Evolutionary conservation across 2,329 filamentous ascomycete genomes (phyloP), one percentile per base, ranked within the genome.

Genomic region (Atkinsonella hypoxylon): DNA sequence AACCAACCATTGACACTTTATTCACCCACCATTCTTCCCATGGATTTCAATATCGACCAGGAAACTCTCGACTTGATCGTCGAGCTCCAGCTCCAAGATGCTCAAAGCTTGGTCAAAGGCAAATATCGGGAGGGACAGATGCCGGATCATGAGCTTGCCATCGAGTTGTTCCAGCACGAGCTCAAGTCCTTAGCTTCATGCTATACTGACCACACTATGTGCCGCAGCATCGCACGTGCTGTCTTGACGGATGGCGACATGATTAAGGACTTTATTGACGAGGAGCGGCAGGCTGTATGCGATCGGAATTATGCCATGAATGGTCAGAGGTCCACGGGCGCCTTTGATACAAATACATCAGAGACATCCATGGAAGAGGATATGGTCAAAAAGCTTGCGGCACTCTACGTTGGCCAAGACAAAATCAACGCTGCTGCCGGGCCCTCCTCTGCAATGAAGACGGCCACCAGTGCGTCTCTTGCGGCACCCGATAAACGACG

Each of bases 31-130:
- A n/a, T n/a, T n/a, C n/a, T n/a, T n/a, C n/a, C n/a, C 43, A 50
- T 50, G 48, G 36, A 32, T 10, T 38, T n/a, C n/a, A 32, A 51
- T 1, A 34, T 50, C 17, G 54, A 56, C 12, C 31, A 47, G 13
- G 55, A 18, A 32, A 57, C 52, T 6, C 54, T 58, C 2, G 34
- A 51, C 18, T 32, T 59, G 34, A 49, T 58, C 31, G 39, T 59
- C 22, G 45, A 57, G 40, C 54, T 59, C 12, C 55, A 59, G 32
- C 48, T 56, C 13, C 49, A 57, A 22, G 57, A 59, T 38, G 47
- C 52, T 1, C 45, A 50, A 9, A 39, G 20, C 30, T 41, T 57
- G 20, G 15, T 18, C 34, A 55, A 54, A 38, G 56, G 55, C 2
- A 57, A 57, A 6, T 13, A 51, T 12, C 47, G n/a, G 52, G 5